Conservation (phyloP, 2,329 filamentous ascomycete genomes). For the Emergomyces orientalis region DNA sequence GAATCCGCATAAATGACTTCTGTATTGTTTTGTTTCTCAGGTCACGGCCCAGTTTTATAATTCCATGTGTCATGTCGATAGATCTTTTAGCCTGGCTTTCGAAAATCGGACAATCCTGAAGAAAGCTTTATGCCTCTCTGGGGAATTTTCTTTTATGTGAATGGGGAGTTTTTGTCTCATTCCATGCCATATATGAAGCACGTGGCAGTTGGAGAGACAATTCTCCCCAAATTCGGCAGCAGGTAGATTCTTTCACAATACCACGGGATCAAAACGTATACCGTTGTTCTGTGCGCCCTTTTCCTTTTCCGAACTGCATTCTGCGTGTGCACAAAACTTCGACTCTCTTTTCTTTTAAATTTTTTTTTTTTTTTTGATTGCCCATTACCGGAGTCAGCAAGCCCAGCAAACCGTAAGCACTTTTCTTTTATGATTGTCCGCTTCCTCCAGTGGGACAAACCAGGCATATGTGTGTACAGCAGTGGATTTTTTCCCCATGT, state of each 20-base stretch:
- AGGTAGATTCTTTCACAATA: slow-evolving; percentile 13
- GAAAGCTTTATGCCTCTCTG: not conserved
- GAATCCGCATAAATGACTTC: slow-evolving; percentile 62
- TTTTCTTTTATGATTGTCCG: not conserved
- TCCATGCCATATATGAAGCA: not conserved
- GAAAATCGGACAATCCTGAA: slow-evolving; percentile 10
- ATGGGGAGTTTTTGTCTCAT: not conserved
- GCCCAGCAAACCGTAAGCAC: not conserved
- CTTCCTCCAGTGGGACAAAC: not conserved
- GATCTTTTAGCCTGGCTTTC: slow-evolving; percentile 3
- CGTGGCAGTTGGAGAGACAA: not conserved
- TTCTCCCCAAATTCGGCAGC: slow-evolving; percentile 8
- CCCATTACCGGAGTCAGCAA: not conserved
- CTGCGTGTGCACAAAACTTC: not conserved
- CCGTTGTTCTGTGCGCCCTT: not conserved
- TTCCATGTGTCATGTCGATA: slow-evolving; percentile 17
- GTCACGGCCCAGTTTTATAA: slow-evolving; percentile 9
- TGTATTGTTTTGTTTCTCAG: slow-evolving; percentile 17
- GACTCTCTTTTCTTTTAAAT: not conserved
- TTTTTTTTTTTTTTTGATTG: not conserved
- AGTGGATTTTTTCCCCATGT: slow-evolving; percentile 48
- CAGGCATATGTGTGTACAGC: slow-evolving; percentile 67
- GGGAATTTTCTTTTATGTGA: not conserved
- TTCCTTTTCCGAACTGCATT: not conserved
- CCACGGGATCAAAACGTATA: not conserved